A percentile compares a stretch with the other conserved stretches of the same genome.
These are phyloP conservation scores for Coniochaeta sp. DNA, from an alignment of 2,329 filamentous ascomycete species.

Conservation along the genomic window DNA sequence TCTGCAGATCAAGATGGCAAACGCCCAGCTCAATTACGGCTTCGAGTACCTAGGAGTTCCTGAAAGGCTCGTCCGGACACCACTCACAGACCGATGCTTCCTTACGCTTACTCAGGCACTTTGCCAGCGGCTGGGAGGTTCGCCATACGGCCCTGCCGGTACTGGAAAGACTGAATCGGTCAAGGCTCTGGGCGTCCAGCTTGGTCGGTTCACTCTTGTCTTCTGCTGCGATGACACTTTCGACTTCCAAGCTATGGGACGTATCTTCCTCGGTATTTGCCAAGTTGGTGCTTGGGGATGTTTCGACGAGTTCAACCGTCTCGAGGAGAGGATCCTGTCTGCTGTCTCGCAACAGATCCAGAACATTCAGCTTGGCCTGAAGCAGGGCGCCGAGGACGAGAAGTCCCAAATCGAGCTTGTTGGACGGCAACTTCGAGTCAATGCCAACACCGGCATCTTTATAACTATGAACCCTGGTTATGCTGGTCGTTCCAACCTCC, in stretches of 20 bases:
- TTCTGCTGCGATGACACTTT: constrained; percentile 99
- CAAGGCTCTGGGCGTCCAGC: constrained; percentile 91
- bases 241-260: constrained; percentile 98
- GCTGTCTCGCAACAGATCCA: constrained; percentile 99
- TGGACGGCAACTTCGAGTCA: constrained; percentile 82
- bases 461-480: constrained; percentile 99
- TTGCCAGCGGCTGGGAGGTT: constrained; percentile 90
- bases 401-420: constrained; percentile 91
- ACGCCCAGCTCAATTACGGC: constrained; percentile 88
- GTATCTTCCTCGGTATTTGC: constrained; percentile 98
- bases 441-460: constrained; percentile 93
- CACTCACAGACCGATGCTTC: constrained; percentile 96
- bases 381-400: constrained; percentile 72
- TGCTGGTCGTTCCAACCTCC: constrained; percentile 92
- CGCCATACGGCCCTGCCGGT: constrained; percentile 93
- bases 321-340: constrained; percentile 95
- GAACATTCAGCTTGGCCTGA: constrained; percentile 94
- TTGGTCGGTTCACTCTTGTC: constrained; percentile 94
- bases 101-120: constrained; percentile 93
- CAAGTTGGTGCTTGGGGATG: constrained; percentile 99
- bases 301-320: constrained; percentile 99
- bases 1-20: constrained; percentile 91
- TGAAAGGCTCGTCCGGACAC: constrained; percentile 91
- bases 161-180: constrained; percentile 99
- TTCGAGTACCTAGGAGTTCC: constrained; percentile 98